A percentile compares a stretch with the other conserved stretches of the same genome.
These are phyloP conservation scores for Penicillium rolfsii DNA, from an alignment of 2,329 filamentous ascomycete genomes.

Conservation along the genomic window DNA sequence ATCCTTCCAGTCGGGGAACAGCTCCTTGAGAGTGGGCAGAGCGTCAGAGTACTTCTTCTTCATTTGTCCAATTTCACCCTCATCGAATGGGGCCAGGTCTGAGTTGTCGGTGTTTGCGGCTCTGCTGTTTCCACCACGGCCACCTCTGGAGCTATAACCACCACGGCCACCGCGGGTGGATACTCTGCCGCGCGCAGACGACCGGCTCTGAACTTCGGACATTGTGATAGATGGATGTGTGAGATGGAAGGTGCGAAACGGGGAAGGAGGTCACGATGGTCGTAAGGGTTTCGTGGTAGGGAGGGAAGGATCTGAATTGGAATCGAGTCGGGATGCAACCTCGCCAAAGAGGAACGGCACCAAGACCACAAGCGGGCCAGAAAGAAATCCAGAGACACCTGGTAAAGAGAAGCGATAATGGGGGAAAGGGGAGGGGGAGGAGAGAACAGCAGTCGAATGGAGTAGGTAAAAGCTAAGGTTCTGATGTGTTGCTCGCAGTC, in stretches of 20 bases:
- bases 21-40: slow-evolving; percentile 80
- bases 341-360: slow-evolving; percentile 44
- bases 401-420: slow-evolving; percentile 27
- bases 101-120: slow-evolving; percentile 74
- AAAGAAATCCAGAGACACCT: slow-evolving; percentile 27
- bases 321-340: slow-evolving; percentile 41
- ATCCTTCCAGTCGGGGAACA: slow-evolving; percentile 95
- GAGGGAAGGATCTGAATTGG: slow-evolving; percentile 34
- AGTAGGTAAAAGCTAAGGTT: slow-evolving; percentile 35
- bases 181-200: slow-evolving; percentile 85
- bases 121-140: slow-evolving; percentile 67
- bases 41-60: slow-evolving; percentile 86
- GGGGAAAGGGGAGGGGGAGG: slow-evolving; percentile 24
- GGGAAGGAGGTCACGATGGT: slow-evolving; percentile 33
- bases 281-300: slow-evolving; percentile 32
- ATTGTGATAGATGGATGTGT: slow-evolving; percentile 59
- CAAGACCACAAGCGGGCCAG: slow-evolving; percentile 41
- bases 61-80: slow-evolving; percentile 87
- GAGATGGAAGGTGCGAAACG: slow-evolving; percentile 33
- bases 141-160: slow-evolving; percentile 70
- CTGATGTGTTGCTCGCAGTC: slow-evolving; percentile 33
- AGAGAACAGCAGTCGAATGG: slow-evolving; percentile 28
- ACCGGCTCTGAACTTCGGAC: slow-evolving; percentile 92
- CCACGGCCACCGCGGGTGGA: slow-evolving; percentile 83
- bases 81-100: slow-evolving; percentile 68